A percentile compares a stretch with the other conserved stretches of the same genome.
Evolutionary conservation across 306 rosid species (phyloP).

Genomic region (Prunus dulcis): DNA sequence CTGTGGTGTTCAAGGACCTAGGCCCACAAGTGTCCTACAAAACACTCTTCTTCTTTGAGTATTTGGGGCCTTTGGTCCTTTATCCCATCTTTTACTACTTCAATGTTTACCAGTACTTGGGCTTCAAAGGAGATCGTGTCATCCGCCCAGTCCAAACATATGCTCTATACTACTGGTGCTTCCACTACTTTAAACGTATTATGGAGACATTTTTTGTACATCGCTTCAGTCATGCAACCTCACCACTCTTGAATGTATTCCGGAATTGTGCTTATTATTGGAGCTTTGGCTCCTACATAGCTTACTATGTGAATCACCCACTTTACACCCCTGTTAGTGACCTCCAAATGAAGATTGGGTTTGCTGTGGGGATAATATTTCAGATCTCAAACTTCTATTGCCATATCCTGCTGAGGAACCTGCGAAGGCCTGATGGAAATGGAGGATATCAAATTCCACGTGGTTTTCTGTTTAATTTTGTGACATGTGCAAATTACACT

Average conservation of each 20-base stretch:
- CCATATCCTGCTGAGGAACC: slow-evolving; percentile 77
- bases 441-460: slow-evolving; percentile 93
- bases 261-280: slow-evolving; percentile 98
- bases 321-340: slow-evolving; percentile 76
- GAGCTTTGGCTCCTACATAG: slow-evolving; percentile 76
- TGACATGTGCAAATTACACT: slow-evolving; percentile 94
- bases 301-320: slow-evolving; percentile 91
- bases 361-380: slow-evolving; percentile 68
- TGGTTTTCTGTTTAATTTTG: slow-evolving; percentile 89
- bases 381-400: slow-evolving; percentile 77
- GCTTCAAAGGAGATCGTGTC: slow-evolving; percentile 74
- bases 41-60: slow-evolving; percentile 83
- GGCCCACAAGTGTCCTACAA: slow-evolving; percentile 91
- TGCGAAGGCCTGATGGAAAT: slow-evolving; percentile 74
- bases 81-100: slow-evolving; percentile 87
- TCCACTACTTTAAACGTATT: slow-evolving; percentile 91
- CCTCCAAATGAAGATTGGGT: slow-evolving; percentile 91
- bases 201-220: slow-evolving; percentile 90
- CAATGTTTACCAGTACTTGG: slow-evolving; percentile 67
- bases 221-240: slow-evolving; percentile 97
- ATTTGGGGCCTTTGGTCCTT: slow-evolving; percentile 88
- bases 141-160: slow-evolving; percentile 82
- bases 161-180: slow-evolving; percentile 92
- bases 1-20: slow-evolving; percentile 80
- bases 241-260: slow-evolving; percentile 88